Base-by-base conservation (phyloP, 2,329 filamentous ascomycete species). In the Fusarium sp. region DNA sequence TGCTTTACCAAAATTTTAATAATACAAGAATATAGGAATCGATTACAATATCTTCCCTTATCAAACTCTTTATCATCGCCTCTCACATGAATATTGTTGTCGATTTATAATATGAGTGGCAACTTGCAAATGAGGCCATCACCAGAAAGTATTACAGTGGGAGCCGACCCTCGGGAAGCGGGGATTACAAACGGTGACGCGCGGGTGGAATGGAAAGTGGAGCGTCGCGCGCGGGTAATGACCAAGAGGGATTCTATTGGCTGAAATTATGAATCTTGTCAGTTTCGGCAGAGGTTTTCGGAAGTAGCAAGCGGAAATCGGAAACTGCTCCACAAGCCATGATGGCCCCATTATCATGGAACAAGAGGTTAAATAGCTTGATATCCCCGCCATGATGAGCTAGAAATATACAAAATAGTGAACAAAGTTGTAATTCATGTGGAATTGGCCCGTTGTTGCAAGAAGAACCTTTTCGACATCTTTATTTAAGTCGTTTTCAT, bases 41-140 rank as follows among this genome's bases (percentile, higher is more conserved):
- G 4, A 17, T 3, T 20, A 23, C 4, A 44, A 8, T 6, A 11
- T 6, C 4, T 30, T 5, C 5, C 14, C 17, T 26, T n/a, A 11
- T 3, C 26, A 27, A 12, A 15, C 5, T 6, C 1, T 14, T 44
- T 18, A 27, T 26, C 52, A 26, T 33, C 10, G 4, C 13, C 13
- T 27, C 15, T 20, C 12, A 48, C 15, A 12, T 33, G 7, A 27
- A 9, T 17, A 13, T 26, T 55, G 15, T 15, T 20, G 30, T 35
- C 18, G 30, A 55, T 55, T 55, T 33, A 35, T 55, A 33, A 76
- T 81, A 65, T 81, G 74, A 60, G 70, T 82, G 49, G 52, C 38
- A 35, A 87, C 78, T 78, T 78, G 78, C 53, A 81, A 71, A 53
- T 48, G 59, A 61, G 42, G 33, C 41, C 41, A 58, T 41, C 33